phyloP scores from a whole-genome alignment of 1,284 basidiomycete genomes.

The Leccinum insigne region DNA sequence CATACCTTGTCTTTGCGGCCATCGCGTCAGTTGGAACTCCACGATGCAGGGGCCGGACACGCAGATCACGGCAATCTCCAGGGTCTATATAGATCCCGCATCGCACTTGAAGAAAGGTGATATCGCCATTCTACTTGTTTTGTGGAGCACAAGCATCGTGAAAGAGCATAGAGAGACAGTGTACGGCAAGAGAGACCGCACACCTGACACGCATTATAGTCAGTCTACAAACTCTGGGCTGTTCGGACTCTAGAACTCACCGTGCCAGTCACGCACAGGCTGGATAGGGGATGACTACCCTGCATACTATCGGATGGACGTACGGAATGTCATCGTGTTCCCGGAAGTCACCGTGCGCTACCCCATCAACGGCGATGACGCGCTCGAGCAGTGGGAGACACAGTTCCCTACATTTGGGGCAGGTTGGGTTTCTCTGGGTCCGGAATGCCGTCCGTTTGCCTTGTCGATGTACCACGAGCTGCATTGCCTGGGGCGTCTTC shows the following conservation, averaged over 20 bases:
- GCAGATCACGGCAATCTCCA: slow-evolving; percentile 24
- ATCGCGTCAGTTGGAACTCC: slow-evolving; percentile 21
- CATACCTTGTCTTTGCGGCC: slow-evolving; percentile 23
- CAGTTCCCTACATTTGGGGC: slow-evolving; percentile 22
- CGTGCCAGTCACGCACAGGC: slow-evolving; percentile 7
- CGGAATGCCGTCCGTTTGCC: slow-evolving; percentile 28
- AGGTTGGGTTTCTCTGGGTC: slow-evolving; percentile 30
- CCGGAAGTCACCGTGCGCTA: slow-evolving; percentile 30
- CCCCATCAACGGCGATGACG: slow-evolving; percentile 28
- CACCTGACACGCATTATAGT: slow-evolving; percentile 19
- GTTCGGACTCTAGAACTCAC: slow-evolving; percentile 10
- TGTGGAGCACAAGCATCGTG: slow-evolving; percentile 22
- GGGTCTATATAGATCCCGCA: slow-evolving; percentile 20
- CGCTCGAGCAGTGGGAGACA: slow-evolving; percentile 21
- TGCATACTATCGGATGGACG: slow-evolving; percentile 27
- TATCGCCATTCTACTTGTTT: slow-evolving; percentile 19
- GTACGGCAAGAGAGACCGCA: neutral
- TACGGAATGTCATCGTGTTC: slow-evolving; percentile 23
- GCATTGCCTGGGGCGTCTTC: slow-evolving; percentile 32
- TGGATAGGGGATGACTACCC: slow-evolving; percentile 31
- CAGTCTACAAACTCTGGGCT: slow-evolving; percentile 4
- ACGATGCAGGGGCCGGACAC: slow-evolving; percentile 25
- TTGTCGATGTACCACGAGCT: slow-evolving; percentile 35
- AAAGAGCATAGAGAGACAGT: neutral
- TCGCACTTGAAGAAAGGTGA: slow-evolving; percentile 17